Evolutionary conservation across 495 filamentous ascomycete genomes (phyloP), one percentile per base, ranked within the genome.

Genomic region (Tuber magnatum): DNA sequence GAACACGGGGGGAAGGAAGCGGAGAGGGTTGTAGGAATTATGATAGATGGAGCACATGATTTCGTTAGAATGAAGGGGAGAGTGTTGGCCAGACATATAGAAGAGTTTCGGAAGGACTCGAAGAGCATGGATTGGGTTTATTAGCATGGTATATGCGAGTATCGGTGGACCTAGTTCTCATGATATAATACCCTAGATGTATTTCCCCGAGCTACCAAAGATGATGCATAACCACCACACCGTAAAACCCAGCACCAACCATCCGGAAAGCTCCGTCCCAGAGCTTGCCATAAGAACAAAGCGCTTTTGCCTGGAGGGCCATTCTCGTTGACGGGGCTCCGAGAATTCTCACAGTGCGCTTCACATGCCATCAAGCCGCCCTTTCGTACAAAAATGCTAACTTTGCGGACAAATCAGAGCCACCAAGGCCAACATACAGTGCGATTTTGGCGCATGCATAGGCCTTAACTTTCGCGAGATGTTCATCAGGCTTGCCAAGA

Each of bases 1-100:
- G 71, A 74, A 56, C 28, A 32, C 56, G 56, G 4, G 28, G 75
- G 71, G 70, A 73, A 42, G 68, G 75, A 65, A 28, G 18, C 40
- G 16, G 75, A 73, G 35, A 75, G 76, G n/a, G 70, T 82, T 1
- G 68, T 72, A 22, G 75, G 73, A 2, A 48, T 61, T 68, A 40
- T 81, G 68, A 8, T 77, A 46, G 48, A 69, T 28, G 41, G 74
- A 5, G 81, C 73, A 0, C 81, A 83, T 41, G 81, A 81, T 32
- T 73, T 83, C 20, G 78, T 82, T 24, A 75, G 75, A 41, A 74
- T 69, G 35, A 75, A 69, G 40, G 78, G 76, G 61, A 71, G 61
- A 28, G 74, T 81, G 65, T 28, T 81, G 42, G 79, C 76, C 32
- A 68, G 38, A 71, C 38, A 75, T 22, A 28, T 79, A 16, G 40